phyloP scores from a whole-genome alignment of 2,329 filamentous ascomycete species.

The Epichloe scottii region DNA sequence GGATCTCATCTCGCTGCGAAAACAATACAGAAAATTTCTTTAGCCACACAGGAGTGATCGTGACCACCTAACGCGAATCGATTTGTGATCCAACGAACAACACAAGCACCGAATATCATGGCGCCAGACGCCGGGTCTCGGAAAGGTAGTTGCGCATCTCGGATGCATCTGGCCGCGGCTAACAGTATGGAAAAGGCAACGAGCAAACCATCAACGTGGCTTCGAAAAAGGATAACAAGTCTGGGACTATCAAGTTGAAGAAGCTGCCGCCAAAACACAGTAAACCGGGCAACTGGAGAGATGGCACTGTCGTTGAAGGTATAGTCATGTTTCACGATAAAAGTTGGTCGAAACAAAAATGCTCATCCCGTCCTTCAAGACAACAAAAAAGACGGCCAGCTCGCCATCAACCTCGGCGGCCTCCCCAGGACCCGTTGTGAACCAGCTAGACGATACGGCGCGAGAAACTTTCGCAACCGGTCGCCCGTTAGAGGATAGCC shows the following conservation, averaged over 20 bases:
- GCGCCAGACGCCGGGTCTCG: slow-evolving; percentile 13
- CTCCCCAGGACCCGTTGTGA: slow-evolving; percentile 45
- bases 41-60: background rate
- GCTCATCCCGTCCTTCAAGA: slow-evolving; percentile 20
- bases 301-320: slow-evolving; percentile 53
- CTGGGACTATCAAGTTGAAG: slow-evolving; percentile 48
- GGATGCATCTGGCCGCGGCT: background rate
- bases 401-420: slow-evolving; percentile 29
- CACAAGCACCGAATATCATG: slow-evolving; percentile 6
- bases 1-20: background rate
- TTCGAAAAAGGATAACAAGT: slow-evolving; percentile 40
- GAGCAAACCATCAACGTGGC: slow-evolving; percentile 52
- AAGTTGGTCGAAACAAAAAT: background rate
- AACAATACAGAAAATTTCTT: background rate
- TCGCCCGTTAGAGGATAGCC: slow-evolving; percentile 65
- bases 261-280: slow-evolving; percentile 48
- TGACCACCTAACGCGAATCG: background rate
- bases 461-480: slow-evolving; percentile 72
- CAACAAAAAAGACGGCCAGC: slow-evolving; percentile 38
- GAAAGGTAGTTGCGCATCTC: slow-evolving; percentile 14
- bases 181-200: background rate
- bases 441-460: slow-evolving; percentile 61
- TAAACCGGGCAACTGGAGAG: slow-evolving; percentile 60
- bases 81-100: background rate
- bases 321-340: slow-evolving; percentile 12